A percentile compares a stretch with the other conserved stretches of the same genome.
Conservation (phyloP, 768 basidiomycete species). For the Boletus edulis region DNA sequence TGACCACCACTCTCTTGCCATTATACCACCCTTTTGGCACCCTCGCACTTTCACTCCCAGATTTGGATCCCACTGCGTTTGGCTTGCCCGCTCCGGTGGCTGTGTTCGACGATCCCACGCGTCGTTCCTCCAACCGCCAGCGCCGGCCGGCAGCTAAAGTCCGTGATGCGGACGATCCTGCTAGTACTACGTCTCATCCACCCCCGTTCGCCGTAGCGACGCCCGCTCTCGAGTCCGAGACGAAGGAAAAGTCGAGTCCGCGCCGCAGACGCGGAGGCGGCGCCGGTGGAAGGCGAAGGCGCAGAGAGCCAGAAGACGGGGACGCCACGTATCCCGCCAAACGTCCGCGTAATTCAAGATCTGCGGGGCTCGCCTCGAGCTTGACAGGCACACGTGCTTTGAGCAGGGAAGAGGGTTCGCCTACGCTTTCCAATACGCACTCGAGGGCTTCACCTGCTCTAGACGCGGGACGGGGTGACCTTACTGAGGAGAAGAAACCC, state of each 20-base stretch:
- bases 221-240: constrained; percentile 25
- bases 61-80: constrained; percentile 54
- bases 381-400: constrained; percentile 17
- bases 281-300: constrained; percentile 47
- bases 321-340: constrained; percentile 74
- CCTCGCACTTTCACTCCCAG: constrained; percentile 64
- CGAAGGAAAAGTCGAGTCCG: constrained; percentile 47
- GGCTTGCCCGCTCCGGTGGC: constrained; percentile 52
- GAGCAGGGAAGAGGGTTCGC: constrained; percentile 42
- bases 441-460: constrained; percentile 22
- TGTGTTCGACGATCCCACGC: constrained; percentile 41
- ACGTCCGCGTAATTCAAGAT: constrained; percentile 54
- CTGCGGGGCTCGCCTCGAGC: constrained; percentile 21
- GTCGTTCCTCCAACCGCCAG: constrained; percentile 43
- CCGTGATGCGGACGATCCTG: constrained; percentile 44
- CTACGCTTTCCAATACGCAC: constrained; percentile 32
- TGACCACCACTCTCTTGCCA: constrained; percentile 49
- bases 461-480: constrained; percentile 15
- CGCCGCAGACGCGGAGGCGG: constrained; percentile 46
- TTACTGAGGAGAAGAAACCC: constrained; percentile 21
- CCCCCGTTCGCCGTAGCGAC: constrained; percentile 9
- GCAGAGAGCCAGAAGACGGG: constrained; percentile 59
- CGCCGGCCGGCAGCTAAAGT: constrained; percentile 49
- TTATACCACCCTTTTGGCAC: constrained; percentile 66
- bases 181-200: neutral